Conservation (phyloP, 345 rosid species). For the Populus tremula region DNA sequence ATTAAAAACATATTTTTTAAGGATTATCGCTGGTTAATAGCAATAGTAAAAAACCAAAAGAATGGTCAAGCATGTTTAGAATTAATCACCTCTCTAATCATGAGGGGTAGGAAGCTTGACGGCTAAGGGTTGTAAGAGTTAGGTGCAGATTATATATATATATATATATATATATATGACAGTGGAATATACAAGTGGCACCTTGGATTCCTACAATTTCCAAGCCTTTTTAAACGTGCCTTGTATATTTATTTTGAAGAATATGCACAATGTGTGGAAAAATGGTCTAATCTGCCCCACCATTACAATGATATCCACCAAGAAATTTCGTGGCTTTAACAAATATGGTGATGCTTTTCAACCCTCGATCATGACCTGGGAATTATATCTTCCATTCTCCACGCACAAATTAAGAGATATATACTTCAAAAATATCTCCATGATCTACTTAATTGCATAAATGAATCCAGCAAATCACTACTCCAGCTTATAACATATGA, state of each 20-base stretch:
- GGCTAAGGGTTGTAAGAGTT: background rate
- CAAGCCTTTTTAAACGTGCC: background rate
- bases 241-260: background rate
- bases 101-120: background rate
- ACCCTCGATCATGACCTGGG: conserved; percentile 7
- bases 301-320: conserved; percentile 11
- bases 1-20: too few species aligned
- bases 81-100: too few species aligned
- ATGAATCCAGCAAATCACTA: background rate
- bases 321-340: background rate
- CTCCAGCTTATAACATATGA: background rate
- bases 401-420: background rate
- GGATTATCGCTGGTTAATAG: too few species aligned
- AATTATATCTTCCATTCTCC: background rate
- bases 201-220: conserved; percentile 7
- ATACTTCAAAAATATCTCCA: background rate
- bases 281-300: conserved; percentile 11
- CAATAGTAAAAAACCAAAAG: too few species aligned
- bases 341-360: background rate
- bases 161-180: too few species aligned
- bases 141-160: background rate
- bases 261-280: background rate
- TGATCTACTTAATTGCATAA: background rate
- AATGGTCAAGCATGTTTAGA: too few species aligned
- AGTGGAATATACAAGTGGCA: background rate